phyloP scores from a whole-genome alignment of 331 rosid species.

The Pyrus hybrid region DNA sequence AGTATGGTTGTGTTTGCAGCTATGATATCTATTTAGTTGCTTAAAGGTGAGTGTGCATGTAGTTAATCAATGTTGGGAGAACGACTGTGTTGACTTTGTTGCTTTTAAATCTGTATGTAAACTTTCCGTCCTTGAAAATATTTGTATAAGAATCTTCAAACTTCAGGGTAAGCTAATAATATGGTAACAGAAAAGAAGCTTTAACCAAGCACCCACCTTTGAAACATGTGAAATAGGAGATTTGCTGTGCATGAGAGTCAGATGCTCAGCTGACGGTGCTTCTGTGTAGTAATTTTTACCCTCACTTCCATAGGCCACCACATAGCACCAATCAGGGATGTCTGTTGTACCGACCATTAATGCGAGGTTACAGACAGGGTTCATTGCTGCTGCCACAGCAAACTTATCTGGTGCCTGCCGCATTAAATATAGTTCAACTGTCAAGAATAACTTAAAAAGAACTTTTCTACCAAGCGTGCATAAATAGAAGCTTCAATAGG shows the following conservation, averaged over 20 bases:
- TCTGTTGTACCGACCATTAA: slow-evolving; percentile 84
- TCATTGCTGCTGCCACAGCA: slow-evolving; percentile 66
- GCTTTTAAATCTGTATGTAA: too few relatives aligned
- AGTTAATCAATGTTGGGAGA: background rate
- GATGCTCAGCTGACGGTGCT: slow-evolving; percentile 65
- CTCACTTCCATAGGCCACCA: slow-evolving; percentile 56
- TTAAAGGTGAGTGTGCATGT: background rate
- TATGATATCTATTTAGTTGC: background rate
- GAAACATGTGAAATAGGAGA: slow-evolving; percentile 80
- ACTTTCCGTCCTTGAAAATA: too few relatives aligned
- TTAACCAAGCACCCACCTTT: slow-evolving; percentile 38
- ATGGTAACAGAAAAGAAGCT: background rate
- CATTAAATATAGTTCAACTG: slow-evolving; percentile 15
- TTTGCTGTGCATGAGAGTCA: slow-evolving; percentile 51
- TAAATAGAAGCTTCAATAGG: background rate
- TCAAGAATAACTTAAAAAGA: background rate
- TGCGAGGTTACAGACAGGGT: slow-evolving; percentile 77
- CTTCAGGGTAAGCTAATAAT: background rate
- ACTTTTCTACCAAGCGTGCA: background rate
- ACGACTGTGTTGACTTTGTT: too few relatives aligned
- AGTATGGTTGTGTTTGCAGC: background rate
- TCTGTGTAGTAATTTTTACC: slow-evolving; percentile 48
- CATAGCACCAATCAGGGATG: slow-evolving; percentile 90
- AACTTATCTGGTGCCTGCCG: slow-evolving; percentile 86
- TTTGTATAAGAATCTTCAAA: background rate